Conservation (phyloP, 2,329 filamentous ascomycete genomes). For the Xylaria arbuscula region DNA sequence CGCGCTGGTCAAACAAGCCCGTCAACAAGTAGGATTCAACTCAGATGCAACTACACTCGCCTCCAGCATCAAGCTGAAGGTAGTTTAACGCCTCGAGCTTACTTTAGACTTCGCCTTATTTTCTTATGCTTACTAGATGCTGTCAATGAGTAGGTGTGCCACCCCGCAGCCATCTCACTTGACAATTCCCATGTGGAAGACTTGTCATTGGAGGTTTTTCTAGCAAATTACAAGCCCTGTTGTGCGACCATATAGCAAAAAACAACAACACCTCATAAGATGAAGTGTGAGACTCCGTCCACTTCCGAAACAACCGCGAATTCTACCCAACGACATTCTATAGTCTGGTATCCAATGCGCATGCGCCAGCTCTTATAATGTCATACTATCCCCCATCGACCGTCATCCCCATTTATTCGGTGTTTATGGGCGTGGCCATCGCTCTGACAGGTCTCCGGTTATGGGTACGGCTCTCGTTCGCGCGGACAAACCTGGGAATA, state of each 20-base stretch:
- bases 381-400: constrained; percentile 34
- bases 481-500: constrained; percentile 24
- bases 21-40: background rate
- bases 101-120: background rate
- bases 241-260: background rate
- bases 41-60: constrained; percentile 2
- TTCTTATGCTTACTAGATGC: constrained; percentile 14
- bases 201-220: background rate
- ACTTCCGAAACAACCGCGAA: background rate
- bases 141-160: constrained; percentile 4
- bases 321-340: background rate
- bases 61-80: background rate
- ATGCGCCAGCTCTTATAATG: constrained; percentile 15
- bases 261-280: background rate
- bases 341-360: background rate
- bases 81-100: background rate
- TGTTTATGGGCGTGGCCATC: constrained; percentile 35
- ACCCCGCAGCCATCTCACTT: constrained; percentile 9
- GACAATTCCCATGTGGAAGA: constrained; percentile 14
- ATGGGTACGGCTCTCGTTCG: constrained; percentile 35
- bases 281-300: constrained; percentile 9
- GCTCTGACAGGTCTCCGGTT: constrained; percentile 32
- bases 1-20: background rate
- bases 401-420: constrained; percentile 37
- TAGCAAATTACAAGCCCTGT: background rate